Conservation (phyloP, 352 stramenopile genomes). For the Phytophthora sansomeana region DNA sequence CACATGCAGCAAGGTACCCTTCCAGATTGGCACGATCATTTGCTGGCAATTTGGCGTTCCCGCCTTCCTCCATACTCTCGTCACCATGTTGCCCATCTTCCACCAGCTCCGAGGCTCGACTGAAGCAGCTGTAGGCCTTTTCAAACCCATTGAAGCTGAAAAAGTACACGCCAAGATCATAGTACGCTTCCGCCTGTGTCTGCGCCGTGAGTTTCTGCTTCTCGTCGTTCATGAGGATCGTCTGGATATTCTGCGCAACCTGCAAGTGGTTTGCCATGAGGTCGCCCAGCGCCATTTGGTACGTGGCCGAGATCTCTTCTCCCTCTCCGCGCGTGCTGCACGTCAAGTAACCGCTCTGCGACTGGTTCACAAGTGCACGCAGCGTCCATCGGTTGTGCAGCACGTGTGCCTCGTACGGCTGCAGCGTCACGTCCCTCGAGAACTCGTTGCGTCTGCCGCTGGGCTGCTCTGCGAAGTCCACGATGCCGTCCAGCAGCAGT, state of each 20-base stretch:
- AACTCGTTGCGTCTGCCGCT: constrained; percentile 40
- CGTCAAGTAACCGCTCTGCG: constrained; percentile 77
- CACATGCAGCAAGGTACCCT: constrained; percentile 75
- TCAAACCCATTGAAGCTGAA: constrained; percentile 82
- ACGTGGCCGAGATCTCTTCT: constrained; percentile 69
- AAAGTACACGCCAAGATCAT: constrained; percentile 76
- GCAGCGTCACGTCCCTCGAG: constrained; percentile 41
- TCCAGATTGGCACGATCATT: constrained; percentile 56
- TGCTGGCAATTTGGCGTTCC: constrained; percentile 16
- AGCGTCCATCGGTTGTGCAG: constrained; percentile 84
- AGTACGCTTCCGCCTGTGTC: constrained; percentile 68
- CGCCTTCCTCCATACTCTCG: constrained; percentile 21
- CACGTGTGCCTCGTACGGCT: constrained; percentile 60
- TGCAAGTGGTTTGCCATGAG: constrained; percentile 63
- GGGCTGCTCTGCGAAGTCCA: constrained; percentile 71
- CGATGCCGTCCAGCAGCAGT: constrained; percentile 82
- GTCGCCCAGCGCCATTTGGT: constrained; percentile 74
- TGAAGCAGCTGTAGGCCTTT: constrained; percentile 82
- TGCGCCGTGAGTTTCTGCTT: constrained; percentile 48
- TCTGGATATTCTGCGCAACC: constrained; percentile 72
- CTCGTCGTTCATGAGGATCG: constrained; percentile 55
- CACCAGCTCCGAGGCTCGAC: constrained; percentile 60
- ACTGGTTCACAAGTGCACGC: constrained; percentile 72
- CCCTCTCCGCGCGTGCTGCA: constrained; percentile 69
- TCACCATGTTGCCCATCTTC: constrained; percentile 44